phyloP scores from a whole-genome alignment of 768 basidiomycete species.

The Mycena latifolia region DNA sequence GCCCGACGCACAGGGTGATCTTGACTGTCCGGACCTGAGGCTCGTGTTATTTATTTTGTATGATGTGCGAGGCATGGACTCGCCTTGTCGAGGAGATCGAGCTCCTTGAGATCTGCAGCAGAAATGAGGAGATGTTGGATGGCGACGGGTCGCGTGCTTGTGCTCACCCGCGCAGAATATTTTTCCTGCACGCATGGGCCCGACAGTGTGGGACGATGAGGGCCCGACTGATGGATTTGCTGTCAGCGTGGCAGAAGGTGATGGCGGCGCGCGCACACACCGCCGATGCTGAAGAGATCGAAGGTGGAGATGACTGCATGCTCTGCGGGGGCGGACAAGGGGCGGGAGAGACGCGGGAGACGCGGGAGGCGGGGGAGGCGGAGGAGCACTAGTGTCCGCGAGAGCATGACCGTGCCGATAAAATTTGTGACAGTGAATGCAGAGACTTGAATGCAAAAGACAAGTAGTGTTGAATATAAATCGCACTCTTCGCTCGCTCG shows the following conservation, averaged over 20 bases:
- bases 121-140: not conserved
- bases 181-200: slow-evolving; percentile 88
- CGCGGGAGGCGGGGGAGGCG: not conserved
- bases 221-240: slow-evolving; percentile 55
- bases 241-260: slow-evolving; percentile 11
- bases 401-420: not conserved
- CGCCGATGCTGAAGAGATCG: slow-evolving; percentile 93
- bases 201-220: slow-evolving; percentile 63
- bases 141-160: not conserved
- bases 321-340: slow-evolving; percentile 51
- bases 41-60: too few species aligned
- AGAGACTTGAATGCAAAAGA: too few species aligned
- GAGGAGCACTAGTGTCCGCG: not conserved
- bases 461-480: too few species aligned
- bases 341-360: slow-evolving; percentile 6
- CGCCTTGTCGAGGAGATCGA: slow-evolving; percentile 80
- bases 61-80: too few species aligned
- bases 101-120: slow-evolving; percentile 69
- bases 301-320: slow-evolving; percentile 96
- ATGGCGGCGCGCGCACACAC: slow-evolving; percentile 48
- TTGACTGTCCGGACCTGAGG: slow-evolving; percentile 82
- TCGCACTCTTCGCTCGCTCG: too few species aligned
- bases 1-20: slow-evolving; percentile 73
- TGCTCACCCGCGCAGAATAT: slow-evolving; percentile 65
- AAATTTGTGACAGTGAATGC: too few species aligned